phyloP scores from a whole-genome alignment of 83 land plant species.

The Thuja plicata region DNA sequence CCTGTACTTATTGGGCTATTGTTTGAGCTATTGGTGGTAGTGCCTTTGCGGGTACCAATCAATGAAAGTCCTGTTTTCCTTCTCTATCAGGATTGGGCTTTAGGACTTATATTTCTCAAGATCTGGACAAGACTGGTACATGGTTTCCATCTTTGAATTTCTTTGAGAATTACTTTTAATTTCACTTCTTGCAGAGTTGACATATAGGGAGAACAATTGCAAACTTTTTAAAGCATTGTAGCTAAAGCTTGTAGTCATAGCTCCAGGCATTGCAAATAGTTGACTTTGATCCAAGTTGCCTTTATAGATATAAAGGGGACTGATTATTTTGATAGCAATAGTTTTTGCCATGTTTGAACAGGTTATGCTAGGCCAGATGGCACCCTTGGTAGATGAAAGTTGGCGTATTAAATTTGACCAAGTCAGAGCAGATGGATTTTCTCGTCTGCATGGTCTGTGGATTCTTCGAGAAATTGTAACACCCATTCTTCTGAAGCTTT shows the following conservation, averaged over 20 bases:
- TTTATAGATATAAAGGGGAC: too few relatives aligned
- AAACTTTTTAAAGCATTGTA: not conserved
- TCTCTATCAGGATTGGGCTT: constrained; percentile 50
- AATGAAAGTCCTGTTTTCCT: constrained; percentile 47
- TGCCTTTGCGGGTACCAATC: constrained; percentile 38
- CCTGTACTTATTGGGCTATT: constrained; percentile 45
- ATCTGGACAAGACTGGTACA: constrained; percentile 41
- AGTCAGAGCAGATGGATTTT: constrained; percentile 39
- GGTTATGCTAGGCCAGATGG: constrained; percentile 33
- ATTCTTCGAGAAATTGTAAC: constrained; percentile 72
- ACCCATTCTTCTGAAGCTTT: constrained; percentile 76
- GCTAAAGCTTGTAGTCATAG: not conserved
- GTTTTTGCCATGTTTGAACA: not conserved
- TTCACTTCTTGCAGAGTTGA: too few relatives aligned
- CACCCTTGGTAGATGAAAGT: constrained; percentile 36
- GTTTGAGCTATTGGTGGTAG: constrained; percentile 41
- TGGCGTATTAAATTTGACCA: constrained; percentile 48
- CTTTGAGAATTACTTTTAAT: not conserved
- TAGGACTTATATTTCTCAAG: constrained; percentile 37
- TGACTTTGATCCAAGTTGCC: too few relatives aligned
- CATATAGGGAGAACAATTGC: not conserved
- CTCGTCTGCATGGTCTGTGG: constrained; percentile 43
- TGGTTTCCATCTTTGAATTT: not conserved
- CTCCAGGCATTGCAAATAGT: not conserved
- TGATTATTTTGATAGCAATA: not conserved